Conservation (phyloP, 768 basidiomycete genomes). For the Macrolepiota fuliginosa region DNA sequence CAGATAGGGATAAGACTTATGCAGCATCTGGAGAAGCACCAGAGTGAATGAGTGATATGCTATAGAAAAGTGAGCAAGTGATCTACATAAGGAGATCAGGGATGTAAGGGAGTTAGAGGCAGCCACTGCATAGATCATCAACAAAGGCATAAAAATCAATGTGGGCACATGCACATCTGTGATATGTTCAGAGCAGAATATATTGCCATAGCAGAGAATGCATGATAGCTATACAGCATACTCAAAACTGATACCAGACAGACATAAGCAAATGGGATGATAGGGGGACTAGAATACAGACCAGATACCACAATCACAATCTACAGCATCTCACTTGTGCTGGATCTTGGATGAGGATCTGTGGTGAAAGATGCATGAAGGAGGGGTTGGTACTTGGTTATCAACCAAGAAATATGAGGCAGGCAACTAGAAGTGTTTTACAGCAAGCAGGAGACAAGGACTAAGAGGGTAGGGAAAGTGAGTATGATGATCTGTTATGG, state of each 20-base stretch:
- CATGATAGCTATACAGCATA: slow-evolving; percentile 28
- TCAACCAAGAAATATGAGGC: slow-evolving; percentile 1
- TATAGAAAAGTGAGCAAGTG: too few relatives aligned
- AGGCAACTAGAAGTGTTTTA: too few relatives aligned
- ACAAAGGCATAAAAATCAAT: neutral
- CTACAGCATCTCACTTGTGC: neutral
- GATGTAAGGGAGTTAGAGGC: too few relatives aligned
- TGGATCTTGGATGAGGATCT: neutral
- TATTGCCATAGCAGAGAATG: slow-evolving; percentile 30
- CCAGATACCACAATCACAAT: slow-evolving; percentile 12
- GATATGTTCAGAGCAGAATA: slow-evolving; percentile 31
- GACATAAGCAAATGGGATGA: neutral
- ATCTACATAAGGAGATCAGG: too few relatives aligned
- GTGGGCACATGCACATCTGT: slow-evolving; percentile 23
- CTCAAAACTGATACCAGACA: slow-evolving; percentile 22
- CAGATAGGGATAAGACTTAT: too few relatives aligned
- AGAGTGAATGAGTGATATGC: too few relatives aligned
- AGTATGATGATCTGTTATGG: too few relatives aligned
- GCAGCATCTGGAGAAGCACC: too few relatives aligned
- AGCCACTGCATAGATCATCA: slow-evolving; percentile 25
- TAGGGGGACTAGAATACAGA: neutral
- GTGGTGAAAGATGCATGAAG: neutral
- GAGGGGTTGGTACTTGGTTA: neutral
- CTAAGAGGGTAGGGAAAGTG: too few relatives aligned
- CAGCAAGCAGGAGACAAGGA: too few relatives aligned